These are phyloP conservation scores for Gamsiella multidivaricata DNA, from an alignment of 192 early-diverging fungal genomes.

Conservation along the genomic window DNA sequence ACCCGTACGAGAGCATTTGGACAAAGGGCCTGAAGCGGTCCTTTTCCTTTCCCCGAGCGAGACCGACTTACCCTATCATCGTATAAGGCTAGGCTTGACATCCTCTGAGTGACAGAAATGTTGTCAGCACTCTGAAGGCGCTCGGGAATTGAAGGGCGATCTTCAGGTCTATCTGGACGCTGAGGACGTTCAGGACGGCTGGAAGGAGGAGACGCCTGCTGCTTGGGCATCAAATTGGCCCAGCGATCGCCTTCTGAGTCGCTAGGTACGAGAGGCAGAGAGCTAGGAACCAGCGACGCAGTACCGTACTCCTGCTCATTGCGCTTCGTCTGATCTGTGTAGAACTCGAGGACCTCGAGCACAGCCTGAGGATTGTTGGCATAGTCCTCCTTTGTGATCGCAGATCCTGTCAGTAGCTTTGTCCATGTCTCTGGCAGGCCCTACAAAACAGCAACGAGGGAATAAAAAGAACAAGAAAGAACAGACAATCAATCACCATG, in stretches of 20 bases:
- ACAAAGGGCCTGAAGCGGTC: too few relatives aligned
- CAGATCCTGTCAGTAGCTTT: slow-evolving; percentile 89
- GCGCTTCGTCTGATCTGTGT: slow-evolving; percentile 84
- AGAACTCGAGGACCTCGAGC: slow-evolving; percentile 97
- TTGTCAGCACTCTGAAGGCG: slow-evolving; percentile 23
- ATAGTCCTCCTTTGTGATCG: slow-evolving; percentile 97
- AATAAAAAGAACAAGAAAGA: too few relatives aligned
- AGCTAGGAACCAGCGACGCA: slow-evolving; percentile 42
- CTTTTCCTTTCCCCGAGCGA: not conserved
- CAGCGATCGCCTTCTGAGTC: slow-evolving; percentile 63
- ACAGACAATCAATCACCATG: not conserved
- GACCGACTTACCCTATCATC: slow-evolving; percentile 43
- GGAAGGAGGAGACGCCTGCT: slow-evolving; percentile 39
- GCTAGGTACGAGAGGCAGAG: slow-evolving; percentile 40
- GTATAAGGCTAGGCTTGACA: slow-evolving; percentile 44
- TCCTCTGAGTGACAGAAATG: slow-evolving; percentile 39
- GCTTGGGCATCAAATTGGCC: slow-evolving; percentile 68
- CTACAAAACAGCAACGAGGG: slow-evolving; percentile 44
- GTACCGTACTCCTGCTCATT: slow-evolving; percentile 65
- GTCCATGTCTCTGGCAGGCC: slow-evolving; percentile 98
- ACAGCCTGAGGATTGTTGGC: slow-evolving; percentile 98
- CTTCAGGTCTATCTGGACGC: slow-evolving; percentile 44
- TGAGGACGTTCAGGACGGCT: slow-evolving; percentile 44
- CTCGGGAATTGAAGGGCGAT: slow-evolving; percentile 37
- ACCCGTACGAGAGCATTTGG: not conserved